Percentiles rank a stretch among this genome's conserved stretches.
These are phyloP conservation scores for Metarhizium guizhouense DNA, from an alignment of 2,329 filamentous ascomycete species.

Conservation along the genomic window DNA sequence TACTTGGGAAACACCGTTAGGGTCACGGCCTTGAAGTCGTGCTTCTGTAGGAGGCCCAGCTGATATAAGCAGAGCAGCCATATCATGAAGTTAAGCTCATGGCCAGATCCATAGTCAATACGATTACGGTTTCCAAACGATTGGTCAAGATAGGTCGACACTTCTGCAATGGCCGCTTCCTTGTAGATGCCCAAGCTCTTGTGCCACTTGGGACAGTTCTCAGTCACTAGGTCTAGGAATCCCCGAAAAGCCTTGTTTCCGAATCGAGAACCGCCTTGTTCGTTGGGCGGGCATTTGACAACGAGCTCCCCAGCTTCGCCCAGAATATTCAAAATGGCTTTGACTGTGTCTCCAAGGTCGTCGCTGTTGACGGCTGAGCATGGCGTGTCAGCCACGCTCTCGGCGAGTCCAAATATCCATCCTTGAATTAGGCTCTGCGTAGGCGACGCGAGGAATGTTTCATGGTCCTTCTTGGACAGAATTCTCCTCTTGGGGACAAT, in stretches of 20 bases:
- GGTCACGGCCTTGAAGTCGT: constrained; percentile 66
- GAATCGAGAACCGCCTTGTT: constrained; percentile 83
- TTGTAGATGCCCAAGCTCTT: constrained; percentile 43
- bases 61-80: constrained; percentile 94
- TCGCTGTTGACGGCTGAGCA: constrained; percentile 50
- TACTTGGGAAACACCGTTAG: constrained; percentile 77
- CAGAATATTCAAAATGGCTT: constrained; percentile 60
- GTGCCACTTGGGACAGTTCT: constrained; percentile 54
- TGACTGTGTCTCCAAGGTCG: constrained; percentile 52
- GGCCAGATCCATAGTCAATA: constrained; percentile 94
- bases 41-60: constrained; percentile 51
- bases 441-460: constrained; percentile 68
- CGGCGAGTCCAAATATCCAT: constrained; percentile 81
- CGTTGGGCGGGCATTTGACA: constrained; percentile 64
- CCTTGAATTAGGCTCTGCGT: constrained; percentile 68
- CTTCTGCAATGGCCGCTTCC: constrained; percentile 53
- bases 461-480: constrained; percentile 69
- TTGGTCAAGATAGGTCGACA: constrained; percentile 70
- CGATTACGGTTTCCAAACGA: constrained; percentile 78
- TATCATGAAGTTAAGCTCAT: constrained; percentile 94
- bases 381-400: constrained; percentile 64
- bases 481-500: constrained; percentile 67
- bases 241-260: constrained; percentile 86
- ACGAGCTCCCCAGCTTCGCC: constrained; percentile 60
- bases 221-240: constrained; percentile 63